Evolutionary conservation across 2,329 filamentous ascomycete species (phyloP).

Genomic region (Aspergillus clavatus): DNA sequence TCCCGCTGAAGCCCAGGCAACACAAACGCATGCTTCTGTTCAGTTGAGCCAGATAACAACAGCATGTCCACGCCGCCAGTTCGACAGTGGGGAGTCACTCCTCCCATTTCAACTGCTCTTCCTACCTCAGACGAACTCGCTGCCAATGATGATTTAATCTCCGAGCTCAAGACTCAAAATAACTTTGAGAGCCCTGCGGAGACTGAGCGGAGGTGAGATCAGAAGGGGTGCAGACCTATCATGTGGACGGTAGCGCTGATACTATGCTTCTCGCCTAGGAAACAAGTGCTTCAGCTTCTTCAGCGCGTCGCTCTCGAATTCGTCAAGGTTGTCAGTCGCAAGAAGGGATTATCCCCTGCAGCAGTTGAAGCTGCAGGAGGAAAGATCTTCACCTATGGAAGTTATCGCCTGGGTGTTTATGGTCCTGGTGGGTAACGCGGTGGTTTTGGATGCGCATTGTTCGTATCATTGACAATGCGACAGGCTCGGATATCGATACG

Average conservation of each 20-base stretch:
- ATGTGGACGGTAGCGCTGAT: slow-evolving; percentile 8
- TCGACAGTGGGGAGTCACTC: slow-evolving; percentile 68
- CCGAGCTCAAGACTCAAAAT: slow-evolving; percentile 81
- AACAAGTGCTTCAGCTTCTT: slow-evolving; percentile 68
- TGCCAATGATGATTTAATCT: slow-evolving; percentile 71
- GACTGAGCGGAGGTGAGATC: slow-evolving; percentile 68
- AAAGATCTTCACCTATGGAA: slow-evolving; percentile 93
- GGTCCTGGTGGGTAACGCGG: slow-evolving; percentile 57
- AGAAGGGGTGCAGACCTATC: slow-evolving; percentile 1
- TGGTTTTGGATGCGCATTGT: not conserved
- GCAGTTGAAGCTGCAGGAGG: slow-evolving; percentile 80
- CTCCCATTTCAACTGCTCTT: slow-evolving; percentile 70
- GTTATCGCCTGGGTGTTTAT: slow-evolving; percentile 89
- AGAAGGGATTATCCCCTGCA: slow-evolving; percentile 68
- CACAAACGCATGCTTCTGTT: slow-evolving; percentile 13
- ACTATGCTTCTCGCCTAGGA: slow-evolving; percentile 43
- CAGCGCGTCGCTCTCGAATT: slow-evolving; percentile 81
- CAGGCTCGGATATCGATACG: slow-evolving; percentile 95
- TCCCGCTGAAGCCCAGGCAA: slow-evolving; percentile 1
- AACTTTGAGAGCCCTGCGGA: slow-evolving; percentile 84
- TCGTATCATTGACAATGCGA: slow-evolving; percentile 5
- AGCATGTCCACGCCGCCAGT: slow-evolving; percentile 36
- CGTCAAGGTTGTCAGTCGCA: slow-evolving; percentile 71
- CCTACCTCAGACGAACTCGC: slow-evolving; percentile 74
- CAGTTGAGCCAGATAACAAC: slow-evolving; percentile 6